These are phyloP conservation scores for Aspergillus pseudotamarii DNA, from an alignment of 2,329 filamentous ascomycete genomes.

Conservation along the genomic window DNA sequence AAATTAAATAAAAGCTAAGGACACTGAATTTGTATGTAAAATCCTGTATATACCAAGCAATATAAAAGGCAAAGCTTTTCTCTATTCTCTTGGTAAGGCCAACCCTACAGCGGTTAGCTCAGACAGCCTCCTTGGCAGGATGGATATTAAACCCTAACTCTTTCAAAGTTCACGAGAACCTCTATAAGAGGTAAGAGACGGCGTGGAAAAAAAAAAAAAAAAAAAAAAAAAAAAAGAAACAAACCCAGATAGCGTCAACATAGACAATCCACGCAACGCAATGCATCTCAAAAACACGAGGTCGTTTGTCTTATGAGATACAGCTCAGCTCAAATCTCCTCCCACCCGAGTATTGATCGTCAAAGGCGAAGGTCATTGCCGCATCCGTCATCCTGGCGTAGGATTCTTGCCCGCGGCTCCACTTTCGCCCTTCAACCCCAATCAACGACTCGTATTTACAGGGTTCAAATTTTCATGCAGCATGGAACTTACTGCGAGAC, in stretches of 20 bases:
- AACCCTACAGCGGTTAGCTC: not conserved
- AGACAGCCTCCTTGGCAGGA: not conserved
- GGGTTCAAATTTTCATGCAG: not conserved
- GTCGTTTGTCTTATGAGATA: not conserved
- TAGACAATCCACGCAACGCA: not conserved
- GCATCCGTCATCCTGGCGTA: slow-evolving; percentile 6
- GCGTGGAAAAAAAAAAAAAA: not conserved
- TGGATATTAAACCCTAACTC: not conserved
- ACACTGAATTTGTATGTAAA: not conserved
- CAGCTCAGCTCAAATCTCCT: not conserved
- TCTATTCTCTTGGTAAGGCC: not conserved
- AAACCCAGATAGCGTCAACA: not conserved
- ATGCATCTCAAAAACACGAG: not conserved
- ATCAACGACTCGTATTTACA: not conserved
- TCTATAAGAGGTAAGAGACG: not conserved
- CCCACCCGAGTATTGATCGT: slow-evolving; percentile 2
- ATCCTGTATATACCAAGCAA: not conserved
- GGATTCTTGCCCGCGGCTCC: not conserved
- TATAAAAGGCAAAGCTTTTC: not conserved
- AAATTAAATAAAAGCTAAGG: too few species aligned
- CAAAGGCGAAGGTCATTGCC: slow-evolving; percentile 1
- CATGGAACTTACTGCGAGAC: not conserved
- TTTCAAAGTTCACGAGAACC: too few species aligned
- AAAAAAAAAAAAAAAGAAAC: too few species aligned
- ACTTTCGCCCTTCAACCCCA: not conserved